These are phyloP conservation scores for Huntiella decipiens DNA, from an alignment of 2,329 filamentous ascomycete species.

Conservation along the genomic window DNA sequence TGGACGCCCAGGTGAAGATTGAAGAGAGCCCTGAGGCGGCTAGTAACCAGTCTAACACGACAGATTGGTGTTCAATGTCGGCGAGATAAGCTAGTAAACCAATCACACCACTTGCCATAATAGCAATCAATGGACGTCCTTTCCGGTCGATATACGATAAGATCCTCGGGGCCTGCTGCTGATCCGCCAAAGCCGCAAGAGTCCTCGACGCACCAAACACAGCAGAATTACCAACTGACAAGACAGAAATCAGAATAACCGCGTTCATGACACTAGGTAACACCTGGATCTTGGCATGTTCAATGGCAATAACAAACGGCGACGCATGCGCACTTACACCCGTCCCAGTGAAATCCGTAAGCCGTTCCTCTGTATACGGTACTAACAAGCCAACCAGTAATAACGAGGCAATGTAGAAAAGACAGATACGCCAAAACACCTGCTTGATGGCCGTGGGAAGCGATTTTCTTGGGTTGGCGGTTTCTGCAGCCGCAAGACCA, in stretches of 20 bases:
- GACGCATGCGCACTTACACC: slow-evolving; percentile 55
- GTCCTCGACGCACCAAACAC: slow-evolving; percentile 85
- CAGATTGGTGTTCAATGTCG: slow-evolving; percentile 34
- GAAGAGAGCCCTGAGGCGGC: slow-evolving; percentile 49
- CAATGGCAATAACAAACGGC: slow-evolving; percentile 84
- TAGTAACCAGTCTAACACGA: slow-evolving; percentile 61
- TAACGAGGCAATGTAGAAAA: slow-evolving; percentile 78
- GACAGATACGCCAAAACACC: slow-evolving; percentile 81
- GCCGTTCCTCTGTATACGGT: slow-evolving; percentile 36
- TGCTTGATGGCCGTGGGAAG: slow-evolving; percentile 79
- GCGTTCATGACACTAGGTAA: slow-evolving; percentile 82
- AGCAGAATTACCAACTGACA: slow-evolving; percentile 81
- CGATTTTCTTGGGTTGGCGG: slow-evolving; percentile 60
- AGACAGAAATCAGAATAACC: slow-evolving; percentile 79
- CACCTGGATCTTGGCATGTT: slow-evolving; percentile 61
- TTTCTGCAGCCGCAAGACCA: slow-evolving; percentile 59
- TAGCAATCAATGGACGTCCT: slow-evolving; percentile 61
- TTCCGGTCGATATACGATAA: slow-evolving; percentile 67
- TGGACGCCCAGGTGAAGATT: slow-evolving; percentile 65
- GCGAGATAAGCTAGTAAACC: slow-evolving; percentile 61
- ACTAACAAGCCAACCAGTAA: slow-evolving; percentile 68
- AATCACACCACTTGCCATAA: slow-evolving; percentile 44
- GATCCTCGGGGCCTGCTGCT: slow-evolving; percentile 60
- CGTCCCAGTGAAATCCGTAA: slow-evolving; percentile 19
- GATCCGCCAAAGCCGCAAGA: slow-evolving; percentile 73